Conservation (phyloP, 306 rosid species). For the Lathyrus oleraceus region DNA sequence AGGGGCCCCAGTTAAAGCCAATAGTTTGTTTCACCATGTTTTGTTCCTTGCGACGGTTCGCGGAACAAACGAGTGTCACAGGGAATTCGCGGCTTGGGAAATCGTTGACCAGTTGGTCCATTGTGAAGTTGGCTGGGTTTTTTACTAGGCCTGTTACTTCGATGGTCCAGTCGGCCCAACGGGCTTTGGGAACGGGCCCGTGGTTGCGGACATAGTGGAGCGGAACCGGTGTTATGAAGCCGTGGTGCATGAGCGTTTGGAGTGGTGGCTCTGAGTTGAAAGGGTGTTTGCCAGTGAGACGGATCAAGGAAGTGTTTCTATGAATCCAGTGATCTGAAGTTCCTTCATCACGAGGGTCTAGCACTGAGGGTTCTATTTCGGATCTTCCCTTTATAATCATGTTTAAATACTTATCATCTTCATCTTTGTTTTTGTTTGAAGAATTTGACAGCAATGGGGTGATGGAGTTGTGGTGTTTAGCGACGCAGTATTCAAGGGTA, state of each 20-base stretch:
- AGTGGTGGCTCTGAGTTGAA: conserved; percentile 25
- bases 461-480: conserved; percentile 32
- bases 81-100: conserved; percentile 18
- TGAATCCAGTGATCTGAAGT: conserved; percentile 11
- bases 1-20: conserved; percentile 12
- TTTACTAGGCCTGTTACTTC: conserved; percentile 7
- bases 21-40: conserved; percentile 13
- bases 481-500: conserved; percentile 39
- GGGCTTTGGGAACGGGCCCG: not conserved
- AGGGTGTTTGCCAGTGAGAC: conserved; percentile 15
- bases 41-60: conserved; percentile 21
- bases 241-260: conserved; percentile 17
- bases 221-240: conserved; percentile 2
- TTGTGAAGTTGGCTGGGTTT: not conserved
- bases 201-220: conserved; percentile 21
- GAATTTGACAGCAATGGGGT: not conserved
- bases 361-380: not conserved
- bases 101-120: conserved; percentile 4
- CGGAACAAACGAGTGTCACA: not conserved
- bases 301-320: conserved; percentile 2
- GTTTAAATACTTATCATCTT: not conserved
- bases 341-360: conserved; percentile 14
- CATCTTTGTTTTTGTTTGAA: not conserved
- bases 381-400: not conserved
- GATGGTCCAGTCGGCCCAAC: conserved; percentile 3